phyloP scores from a whole-genome alignment of 192 early-diverging fungal genomes.

The Geosiphon pyriformis region DNA sequence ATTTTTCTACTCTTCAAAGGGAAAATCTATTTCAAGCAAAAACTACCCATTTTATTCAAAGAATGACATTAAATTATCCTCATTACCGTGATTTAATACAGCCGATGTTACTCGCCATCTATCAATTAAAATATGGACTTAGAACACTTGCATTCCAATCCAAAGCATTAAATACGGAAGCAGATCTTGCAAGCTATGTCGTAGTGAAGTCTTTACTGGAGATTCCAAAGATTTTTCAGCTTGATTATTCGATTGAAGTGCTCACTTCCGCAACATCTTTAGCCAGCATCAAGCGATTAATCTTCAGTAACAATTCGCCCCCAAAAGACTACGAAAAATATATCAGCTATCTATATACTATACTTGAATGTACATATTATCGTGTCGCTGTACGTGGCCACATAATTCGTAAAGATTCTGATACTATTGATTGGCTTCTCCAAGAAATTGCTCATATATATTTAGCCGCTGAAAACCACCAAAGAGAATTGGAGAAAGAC shows the following conservation, averaged over 20 bases:
- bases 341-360: constrained; percentile 42
- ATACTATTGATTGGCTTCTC: constrained; percentile 46
- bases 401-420: constrained; percentile 35
- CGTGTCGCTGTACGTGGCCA: constrained; percentile 37
- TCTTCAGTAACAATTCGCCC: constrained; percentile 37
- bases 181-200: not conserved
- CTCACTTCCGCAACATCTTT: constrained; percentile 37
- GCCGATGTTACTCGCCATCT: constrained; percentile 60
- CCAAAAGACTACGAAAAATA: constrained; percentile 47
- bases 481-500: constrained; percentile 42
- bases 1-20: constrained; percentile 43
- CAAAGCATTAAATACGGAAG: not conserved
- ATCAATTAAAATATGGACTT: constrained; percentile 75
- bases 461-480: constrained; percentile 55
- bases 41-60: constrained; percentile 55
- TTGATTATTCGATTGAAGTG: constrained; percentile 34
- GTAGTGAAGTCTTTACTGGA: constrained; percentile 4
- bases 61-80: constrained; percentile 61
- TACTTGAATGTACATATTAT: constrained; percentile 40
- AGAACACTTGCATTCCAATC: constrained; percentile 40
- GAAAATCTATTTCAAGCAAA: constrained; percentile 68
- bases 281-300: constrained; percentile 35
- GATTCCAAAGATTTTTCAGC: constrained; percentile 34
- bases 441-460: constrained; percentile 56
- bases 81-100: constrained; percentile 72